A percentile compares a stretch with the other conserved stretches of the same genome.
phyloP scores from a whole-genome alignment of 2,329 filamentous ascomycete species.

The Talaromyces atroroseus region DNA sequence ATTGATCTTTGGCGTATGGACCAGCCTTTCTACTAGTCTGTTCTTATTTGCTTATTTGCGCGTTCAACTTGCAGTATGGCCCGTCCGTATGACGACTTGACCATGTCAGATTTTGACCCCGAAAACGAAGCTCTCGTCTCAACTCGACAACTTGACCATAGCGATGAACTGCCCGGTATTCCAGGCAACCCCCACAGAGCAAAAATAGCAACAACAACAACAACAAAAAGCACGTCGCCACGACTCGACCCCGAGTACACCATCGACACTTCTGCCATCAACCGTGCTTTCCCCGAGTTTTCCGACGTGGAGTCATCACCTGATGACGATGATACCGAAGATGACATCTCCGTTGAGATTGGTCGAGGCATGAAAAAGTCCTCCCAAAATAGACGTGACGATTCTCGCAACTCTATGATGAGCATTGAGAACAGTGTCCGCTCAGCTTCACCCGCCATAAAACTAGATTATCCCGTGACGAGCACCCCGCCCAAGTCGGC shows the following conservation, averaged over 20 bases:
- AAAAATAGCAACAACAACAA: slow-evolving; percentile 21
- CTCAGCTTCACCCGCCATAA: slow-evolving; percentile 37
- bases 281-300: slow-evolving; percentile 45
- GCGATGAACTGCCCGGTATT: slow-evolving; percentile 17
- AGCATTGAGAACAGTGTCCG: slow-evolving; percentile 43
- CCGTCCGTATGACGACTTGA: slow-evolving; percentile 13
- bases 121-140: slow-evolving; percentile 40
- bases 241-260: slow-evolving; percentile 37
- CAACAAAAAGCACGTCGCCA: slow-evolving; percentile 28
- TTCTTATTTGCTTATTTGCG: background rate
- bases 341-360: slow-evolving; percentile 52
- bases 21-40: background rate
- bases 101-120: slow-evolving; percentile 36
- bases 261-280: slow-evolving; percentile 44
- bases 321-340: slow-evolving; percentile 41
- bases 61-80: background rate
- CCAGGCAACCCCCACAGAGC: slow-evolving; percentile 21
- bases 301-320: slow-evolving; percentile 38
- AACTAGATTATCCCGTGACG: slow-evolving; percentile 31
- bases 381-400: slow-evolving; percentile 33
- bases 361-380: slow-evolving; percentile 46
- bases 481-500: slow-evolving; percentile 32
- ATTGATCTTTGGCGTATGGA: background rate
- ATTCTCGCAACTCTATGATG: slow-evolving; percentile 48
- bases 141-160: slow-evolving; percentile 30